Evolutionary conservation across 2,329 filamentous ascomycete species (phyloP).

Genomic region (Neofusicoccum cordaticola): DNA sequence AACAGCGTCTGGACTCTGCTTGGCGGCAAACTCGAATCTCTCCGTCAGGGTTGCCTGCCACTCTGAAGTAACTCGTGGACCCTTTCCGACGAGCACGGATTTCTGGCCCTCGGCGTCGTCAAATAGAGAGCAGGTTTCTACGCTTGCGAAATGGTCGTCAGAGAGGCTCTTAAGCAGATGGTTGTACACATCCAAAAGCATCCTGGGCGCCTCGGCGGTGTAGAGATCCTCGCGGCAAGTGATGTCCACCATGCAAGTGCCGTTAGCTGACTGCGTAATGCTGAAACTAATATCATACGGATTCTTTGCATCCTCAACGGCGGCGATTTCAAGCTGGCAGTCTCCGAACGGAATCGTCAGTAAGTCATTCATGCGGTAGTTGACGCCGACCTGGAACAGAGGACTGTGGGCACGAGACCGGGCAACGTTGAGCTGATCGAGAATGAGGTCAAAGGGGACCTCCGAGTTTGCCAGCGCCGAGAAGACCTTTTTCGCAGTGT

Average conservation of each 20-base stretch:
- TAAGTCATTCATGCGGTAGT: conserved; percentile 42
- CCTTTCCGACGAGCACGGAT: too few species aligned
- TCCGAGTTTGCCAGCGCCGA: conserved; percentile 42
- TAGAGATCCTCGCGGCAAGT: conserved; percentile 34
- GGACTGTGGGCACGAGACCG: conserved; percentile 43
- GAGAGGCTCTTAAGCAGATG: conserved; percentile 23
- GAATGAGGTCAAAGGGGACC: conserved; percentile 50
- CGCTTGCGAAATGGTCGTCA: background rate
- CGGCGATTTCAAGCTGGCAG: conserved; percentile 21
- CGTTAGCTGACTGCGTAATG: conserved; percentile 12
- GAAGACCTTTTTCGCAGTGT: conserved; percentile 24
- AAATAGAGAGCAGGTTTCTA: background rate
- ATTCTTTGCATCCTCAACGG: conserved; percentile 6
- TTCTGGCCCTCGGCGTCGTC: too few species aligned
- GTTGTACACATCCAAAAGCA: conserved; percentile 24
- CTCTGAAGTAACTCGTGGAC: too few species aligned
- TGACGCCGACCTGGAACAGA: conserved; percentile 51
- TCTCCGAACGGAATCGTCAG: conserved; percentile 27
- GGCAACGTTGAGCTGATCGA: conserved; percentile 43
- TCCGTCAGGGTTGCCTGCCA: too few species aligned
- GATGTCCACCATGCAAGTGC: background rate
- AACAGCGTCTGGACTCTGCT: too few species aligned
- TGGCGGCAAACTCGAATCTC: too few species aligned
- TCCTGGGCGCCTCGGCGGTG: conserved; percentile 23
- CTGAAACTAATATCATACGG: conserved; percentile 23